These are phyloP conservation scores for Fusarium sulawesiense DNA, from an alignment of 2,329 filamentous ascomycete genomes.

Conservation along the genomic window DNA sequence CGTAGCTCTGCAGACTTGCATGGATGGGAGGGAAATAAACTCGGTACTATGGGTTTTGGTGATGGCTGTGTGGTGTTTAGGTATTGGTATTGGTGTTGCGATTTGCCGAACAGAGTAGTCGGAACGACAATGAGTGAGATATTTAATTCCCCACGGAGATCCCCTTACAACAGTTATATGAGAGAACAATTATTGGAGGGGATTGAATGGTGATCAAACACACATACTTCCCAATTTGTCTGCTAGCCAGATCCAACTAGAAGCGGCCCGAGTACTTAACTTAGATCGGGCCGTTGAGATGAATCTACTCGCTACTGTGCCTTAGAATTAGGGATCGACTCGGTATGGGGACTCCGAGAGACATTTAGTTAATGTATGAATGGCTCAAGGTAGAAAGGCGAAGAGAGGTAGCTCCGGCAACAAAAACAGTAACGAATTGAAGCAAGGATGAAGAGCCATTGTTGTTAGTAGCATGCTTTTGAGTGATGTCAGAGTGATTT, in stretches of 20 bases:
- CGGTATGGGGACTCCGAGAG: constrained; percentile 22
- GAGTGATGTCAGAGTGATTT: constrained; percentile 36
- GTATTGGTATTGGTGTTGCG: background rate
- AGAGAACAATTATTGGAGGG: constrained; percentile 5
- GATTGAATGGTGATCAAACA: constrained; percentile 17
- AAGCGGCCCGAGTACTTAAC: constrained; percentile 38
- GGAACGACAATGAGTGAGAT: constrained; percentile 31
- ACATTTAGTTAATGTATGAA: background rate
- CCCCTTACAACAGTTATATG: background rate
- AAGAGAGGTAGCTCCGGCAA: background rate
- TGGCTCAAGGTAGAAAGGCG: background rate
- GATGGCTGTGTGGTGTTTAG: background rate
- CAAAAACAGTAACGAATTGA: background rate
- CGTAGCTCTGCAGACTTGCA: constrained; percentile 29
- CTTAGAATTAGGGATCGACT: constrained; percentile 9
- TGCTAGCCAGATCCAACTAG: constrained; percentile 17
- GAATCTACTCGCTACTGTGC: background rate
- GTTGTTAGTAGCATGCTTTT: background rate
- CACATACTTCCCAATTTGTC: background rate
- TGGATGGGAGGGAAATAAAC: constrained; percentile 26
- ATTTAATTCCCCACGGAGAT: constrained; percentile 11
- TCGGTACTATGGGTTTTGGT: constrained; percentile 15
- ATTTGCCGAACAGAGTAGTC: constrained; percentile 1
- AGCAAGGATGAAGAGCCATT: constrained; percentile 11
- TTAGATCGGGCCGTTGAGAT: constrained; percentile 32